Conservation (phyloP, 257 asterid genomes). For the Ballota nigra region DNA sequence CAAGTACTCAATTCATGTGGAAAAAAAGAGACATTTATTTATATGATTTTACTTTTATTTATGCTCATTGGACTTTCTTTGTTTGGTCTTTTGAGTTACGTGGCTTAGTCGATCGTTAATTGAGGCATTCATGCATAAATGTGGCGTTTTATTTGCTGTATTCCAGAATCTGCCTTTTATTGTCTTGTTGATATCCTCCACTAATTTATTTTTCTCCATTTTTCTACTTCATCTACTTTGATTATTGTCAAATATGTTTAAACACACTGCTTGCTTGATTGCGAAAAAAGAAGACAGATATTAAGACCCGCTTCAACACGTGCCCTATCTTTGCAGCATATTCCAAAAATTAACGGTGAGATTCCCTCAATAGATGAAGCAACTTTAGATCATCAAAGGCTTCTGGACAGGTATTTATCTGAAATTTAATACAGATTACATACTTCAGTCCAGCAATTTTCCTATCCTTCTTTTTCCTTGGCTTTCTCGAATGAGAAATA, state of each 20-base stretch:
- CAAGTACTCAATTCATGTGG: background rate
- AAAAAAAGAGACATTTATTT: background rate
- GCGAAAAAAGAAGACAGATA: background rate
- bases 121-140: background rate
- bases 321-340: constrained; percentile 59
- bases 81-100: background rate
- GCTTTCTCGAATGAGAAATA: background rate
- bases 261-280: background rate
- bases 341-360: constrained; percentile 91
- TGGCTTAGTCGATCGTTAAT: background rate
- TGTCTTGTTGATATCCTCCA: background rate
- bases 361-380: constrained; percentile 92
- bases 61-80: background rate
- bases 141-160: background rate
- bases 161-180: background rate
- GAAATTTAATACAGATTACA: background rate
- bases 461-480: background rate
- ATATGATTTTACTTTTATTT: background rate
- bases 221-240: background rate
- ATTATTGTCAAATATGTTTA: background rate
- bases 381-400: constrained; percentile 92
- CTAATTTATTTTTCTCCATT: background rate
- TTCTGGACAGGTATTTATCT: constrained; percentile 66
- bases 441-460: background rate
- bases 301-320: constrained; percentile 7